Base-by-base conservation (phyloP, 2,329 filamentous ascomycete species). In the Rutstroemia sydowiana region DNA sequence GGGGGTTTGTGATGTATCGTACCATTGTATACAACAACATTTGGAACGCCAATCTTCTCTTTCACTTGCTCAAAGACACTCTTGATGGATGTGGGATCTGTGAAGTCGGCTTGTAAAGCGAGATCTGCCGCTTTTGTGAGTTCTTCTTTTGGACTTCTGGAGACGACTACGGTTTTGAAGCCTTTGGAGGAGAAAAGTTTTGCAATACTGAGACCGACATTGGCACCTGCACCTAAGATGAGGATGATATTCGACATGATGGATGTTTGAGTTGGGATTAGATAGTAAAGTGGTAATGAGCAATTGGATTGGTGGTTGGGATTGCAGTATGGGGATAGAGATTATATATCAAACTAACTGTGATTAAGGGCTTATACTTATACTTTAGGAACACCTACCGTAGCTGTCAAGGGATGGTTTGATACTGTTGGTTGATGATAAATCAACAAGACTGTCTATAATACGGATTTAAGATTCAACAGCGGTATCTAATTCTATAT, bases 11-110 rank as follows among this genome's bases (percentile, higher is more conserved):
- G 43, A 47, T 10, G 51, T 51, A 8, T 48, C 57, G 13, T 58
- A 68, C 64, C 60, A 54, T 73, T 75, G 52, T 73, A 74, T 3
- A 74, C 63, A 5, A 75, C 68, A 1, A 75, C 71, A 52, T 66
- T 70, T 5, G 72, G 72, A 13, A 63, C 52, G 3, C 68, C 66
- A 21, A 62, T 30, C 28, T 55, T 52, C 1, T 47, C 45, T 43
- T 68, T 69, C 3, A 74, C 70, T 54, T 67, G 65, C 1, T 60
- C 53, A 57, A 76, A 77, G 3, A 66, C 61, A 2, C 14, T 1
- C 37, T 52, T 43, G 18, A 60, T 57, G 28, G 32, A 39, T 10
- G 23, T 36, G 1, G 48, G 53, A n/a, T 70, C 57, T 0, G 64
- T 57, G 8, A 74, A 61, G 55, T 75, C 72, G 43, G 57, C 59